These are phyloP conservation scores for Plicaturopsis crispa DNA, from an alignment of 768 basidiomycete genomes.

Conservation along the genomic window DNA sequence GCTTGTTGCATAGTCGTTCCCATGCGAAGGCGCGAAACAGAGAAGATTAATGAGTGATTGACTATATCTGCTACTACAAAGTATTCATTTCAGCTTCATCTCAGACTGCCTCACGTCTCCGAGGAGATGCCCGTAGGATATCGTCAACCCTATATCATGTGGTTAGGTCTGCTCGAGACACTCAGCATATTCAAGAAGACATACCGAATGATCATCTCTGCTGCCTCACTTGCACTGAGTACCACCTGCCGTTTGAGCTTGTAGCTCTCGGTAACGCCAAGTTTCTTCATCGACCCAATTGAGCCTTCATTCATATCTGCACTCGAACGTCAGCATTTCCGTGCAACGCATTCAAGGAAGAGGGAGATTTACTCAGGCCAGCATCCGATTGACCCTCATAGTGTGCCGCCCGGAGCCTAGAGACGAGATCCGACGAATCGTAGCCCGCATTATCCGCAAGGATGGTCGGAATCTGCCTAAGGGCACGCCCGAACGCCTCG, in stretches of 20 bases:
- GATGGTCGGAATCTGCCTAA: slow-evolving; percentile 94
- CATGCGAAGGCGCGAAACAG: too few relatives aligned
- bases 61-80: too few relatives aligned
- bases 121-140: slow-evolving; percentile 78
- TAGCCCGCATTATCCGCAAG: slow-evolving; percentile 97
- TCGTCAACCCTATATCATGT: slow-evolving; percentile 68
- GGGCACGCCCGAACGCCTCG: slow-evolving; percentile 83
- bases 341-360: background rate
- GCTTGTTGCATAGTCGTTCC: too few relatives aligned
- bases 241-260: slow-evolving; percentile 97
- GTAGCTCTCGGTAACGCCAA: slow-evolving; percentile 94
- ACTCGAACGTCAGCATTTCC: slow-evolving; percentile 1
- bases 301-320: slow-evolving; percentile 84
- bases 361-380: slow-evolving; percentile 64
- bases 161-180: slow-evolving; percentile 5
- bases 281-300: slow-evolving; percentile 79
- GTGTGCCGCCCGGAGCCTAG: slow-evolving; percentile 86
- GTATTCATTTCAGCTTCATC: too few relatives aligned
- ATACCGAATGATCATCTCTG: slow-evolving; percentile 96
- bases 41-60: too few relatives aligned
- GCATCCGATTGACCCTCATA: slow-evolving; percentile 83
- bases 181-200: slow-evolving; percentile 13
- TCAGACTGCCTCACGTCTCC: slow-evolving; percentile 77
- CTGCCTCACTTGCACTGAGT: slow-evolving; percentile 89
- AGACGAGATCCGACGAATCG: slow-evolving; percentile 93